These are phyloP conservation scores for Talaromyces liani DNA, from an alignment of 495 filamentous ascomycete species.

Conservation along the genomic window DNA sequence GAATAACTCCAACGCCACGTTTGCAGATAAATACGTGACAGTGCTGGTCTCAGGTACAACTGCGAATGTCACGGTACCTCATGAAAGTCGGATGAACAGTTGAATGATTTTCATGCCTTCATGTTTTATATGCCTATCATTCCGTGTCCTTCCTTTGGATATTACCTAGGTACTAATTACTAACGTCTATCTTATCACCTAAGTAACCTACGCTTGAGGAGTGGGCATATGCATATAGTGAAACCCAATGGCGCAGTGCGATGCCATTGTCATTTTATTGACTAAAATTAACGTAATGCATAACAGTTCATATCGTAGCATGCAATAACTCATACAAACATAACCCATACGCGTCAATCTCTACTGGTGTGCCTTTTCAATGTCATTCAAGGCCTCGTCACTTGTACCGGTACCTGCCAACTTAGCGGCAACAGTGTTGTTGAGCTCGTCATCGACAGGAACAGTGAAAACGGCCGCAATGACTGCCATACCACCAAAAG, in stretches of 20 bases:
- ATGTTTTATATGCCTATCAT: too few species aligned
- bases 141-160: too few species aligned
- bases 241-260: neutral
- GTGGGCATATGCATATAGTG: too few species aligned
- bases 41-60: too few species aligned
- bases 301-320: neutral
- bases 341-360: neutral
- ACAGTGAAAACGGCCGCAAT: constrained; percentile 29
- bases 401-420: constrained; percentile 8
- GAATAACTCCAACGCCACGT: neutral
- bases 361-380: neutral
- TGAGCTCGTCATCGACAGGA: constrained; percentile 18
- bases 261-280: neutral
- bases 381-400: neutral
- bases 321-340: neutral
- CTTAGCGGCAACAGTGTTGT: constrained; percentile 17
- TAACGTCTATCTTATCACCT: too few species aligned
- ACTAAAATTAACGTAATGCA: neutral
- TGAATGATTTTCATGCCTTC: too few species aligned
- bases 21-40: too few species aligned
- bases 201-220: too few species aligned
- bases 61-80: too few species aligned
- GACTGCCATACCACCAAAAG: constrained; percentile 37
- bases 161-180: too few species aligned
- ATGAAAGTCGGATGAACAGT: too few species aligned